Conservation (phyloP, 129 eudicot genomes). For the Arctium minus region DNA sequence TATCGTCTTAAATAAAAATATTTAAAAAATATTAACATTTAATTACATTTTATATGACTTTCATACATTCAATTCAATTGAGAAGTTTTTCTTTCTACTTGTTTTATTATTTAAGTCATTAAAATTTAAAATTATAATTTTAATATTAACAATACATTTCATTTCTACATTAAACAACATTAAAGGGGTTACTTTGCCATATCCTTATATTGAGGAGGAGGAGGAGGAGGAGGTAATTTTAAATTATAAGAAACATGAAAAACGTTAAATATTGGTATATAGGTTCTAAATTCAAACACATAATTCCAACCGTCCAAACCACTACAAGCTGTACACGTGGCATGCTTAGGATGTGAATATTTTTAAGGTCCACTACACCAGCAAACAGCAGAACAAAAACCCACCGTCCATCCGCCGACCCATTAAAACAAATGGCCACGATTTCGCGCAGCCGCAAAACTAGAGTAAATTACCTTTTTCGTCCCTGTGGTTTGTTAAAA, state of each 20-base stretch:
- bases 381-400: not conserved
- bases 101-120: too few relatives aligned
- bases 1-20: too few relatives aligned
- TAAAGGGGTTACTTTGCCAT: not conserved
- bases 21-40: too few relatives aligned
- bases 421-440: not conserved
- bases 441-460: not conserved
- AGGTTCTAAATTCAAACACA: not conserved
- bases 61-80: too few relatives aligned
- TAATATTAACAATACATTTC: not conserved
- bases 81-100: too few relatives aligned
- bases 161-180: not conserved
- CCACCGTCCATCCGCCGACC: constrained; percentile 32
- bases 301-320: constrained; percentile 30
- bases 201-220: not conserved
- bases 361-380: not conserved
- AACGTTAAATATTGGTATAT: not conserved
- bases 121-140: too few relatives aligned
- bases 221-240: not conserved
- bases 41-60: too few relatives aligned
- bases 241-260: not conserved
- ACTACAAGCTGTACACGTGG: constrained; percentile 21
- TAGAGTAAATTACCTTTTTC: too few relatives aligned
- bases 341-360: not conserved
- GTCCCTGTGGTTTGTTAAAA: too few relatives aligned